Evolutionary conservation across 148 eudicot species (phyloP), one percentile per base, ranked within the genome.

Genomic region (Pouteria glomerata): DNA sequence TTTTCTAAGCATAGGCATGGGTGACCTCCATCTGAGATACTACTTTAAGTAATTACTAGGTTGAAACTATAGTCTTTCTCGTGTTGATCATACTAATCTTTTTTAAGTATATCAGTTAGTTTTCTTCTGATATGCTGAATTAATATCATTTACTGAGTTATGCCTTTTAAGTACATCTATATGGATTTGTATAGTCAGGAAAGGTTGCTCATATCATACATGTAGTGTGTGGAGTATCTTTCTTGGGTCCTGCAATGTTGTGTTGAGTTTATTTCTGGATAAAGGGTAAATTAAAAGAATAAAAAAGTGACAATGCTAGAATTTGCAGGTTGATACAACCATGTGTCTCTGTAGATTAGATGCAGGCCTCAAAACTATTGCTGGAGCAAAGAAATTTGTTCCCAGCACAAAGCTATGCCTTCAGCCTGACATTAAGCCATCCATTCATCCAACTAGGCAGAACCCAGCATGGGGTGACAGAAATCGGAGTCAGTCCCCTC

Each of bases 311-410:
- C 47, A 13, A 35, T 24, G 55, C 10, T 45, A 31, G 55, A 13
- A 37, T 57, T 76, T 81, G 76, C 89, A 93, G 98, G 98, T 93
- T 64, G 98, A 93, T 85, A 61, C 93, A 35, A 90, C 96, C 77
- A 84, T 90, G 45, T 93, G 98, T 76, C 81, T 90, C 26, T 93
- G 98, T 82, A 88, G 90, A 83, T 94, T 87, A 62, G 98, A 93
- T 73, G 85, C 88, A 18, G 83, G 96, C 74, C 82, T 93, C 44
- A 93, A 90, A 85, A 88, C 92, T 6, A 89, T 90, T 68, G 83
- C 88, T 37, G 87, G 92, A 59, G 92, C 98, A 10, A 93, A 88
- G 79, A 93, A 67, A 75, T 93, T 80, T 68, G 94, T 90, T 52
- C 96, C 98, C 0, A 90, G 98, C 1, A 57, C 98, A 56, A 90